phyloP scores from a whole-genome alignment of 306 rosid species.

The Carpinus fangiana region DNA sequence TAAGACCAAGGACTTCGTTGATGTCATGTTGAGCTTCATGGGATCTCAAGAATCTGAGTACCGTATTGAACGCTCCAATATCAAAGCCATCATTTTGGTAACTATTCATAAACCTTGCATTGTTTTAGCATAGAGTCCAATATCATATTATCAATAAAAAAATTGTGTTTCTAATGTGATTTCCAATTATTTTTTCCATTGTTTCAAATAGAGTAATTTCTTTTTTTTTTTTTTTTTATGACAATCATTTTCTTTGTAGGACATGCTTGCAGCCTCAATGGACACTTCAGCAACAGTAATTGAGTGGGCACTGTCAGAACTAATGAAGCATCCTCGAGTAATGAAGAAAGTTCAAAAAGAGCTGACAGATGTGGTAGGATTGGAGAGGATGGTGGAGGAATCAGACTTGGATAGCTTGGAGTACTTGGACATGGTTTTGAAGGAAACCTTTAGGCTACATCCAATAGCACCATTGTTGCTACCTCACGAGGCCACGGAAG shows the following conservation, averaged over 20 bases:
- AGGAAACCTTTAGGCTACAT: slow-evolving; percentile 42
- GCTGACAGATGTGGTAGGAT: slow-evolving; percentile 32
- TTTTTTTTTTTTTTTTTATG: no score
- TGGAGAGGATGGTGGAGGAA: slow-evolving; percentile 39
- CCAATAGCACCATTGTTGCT: slow-evolving; percentile 30
- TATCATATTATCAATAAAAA: no score
- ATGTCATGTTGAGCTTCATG: slow-evolving; percentile 52
- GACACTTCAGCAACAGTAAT: slow-evolving; percentile 8
- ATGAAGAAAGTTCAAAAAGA: slow-evolving; percentile 47
- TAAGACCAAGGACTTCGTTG: slow-evolving; percentile 57
- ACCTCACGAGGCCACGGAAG: slow-evolving; percentile 36
- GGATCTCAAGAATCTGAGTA: slow-evolving; percentile 35
- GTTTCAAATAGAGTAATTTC: background rate
- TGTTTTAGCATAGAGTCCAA: no score
- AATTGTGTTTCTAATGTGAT: no score
- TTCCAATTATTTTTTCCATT: background rate
- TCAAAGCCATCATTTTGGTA: slow-evolving; percentile 36
- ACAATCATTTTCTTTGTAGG: background rate
- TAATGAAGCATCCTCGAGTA: slow-evolving; percentile 40
- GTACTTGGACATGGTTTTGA: slow-evolving; percentile 41
- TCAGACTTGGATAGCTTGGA: slow-evolving; percentile 27
- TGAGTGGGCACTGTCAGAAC: slow-evolving; percentile 48
- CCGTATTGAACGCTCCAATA: slow-evolving; percentile 12
- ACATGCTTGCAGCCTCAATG: slow-evolving; percentile 30
- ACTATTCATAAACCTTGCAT: background rate